A percentile compares a stretch with the other conserved stretches of the same genome.
phyloP scores from a whole-genome alignment of 345 rosid species.

The Ceriops zippeliana region DNA sequence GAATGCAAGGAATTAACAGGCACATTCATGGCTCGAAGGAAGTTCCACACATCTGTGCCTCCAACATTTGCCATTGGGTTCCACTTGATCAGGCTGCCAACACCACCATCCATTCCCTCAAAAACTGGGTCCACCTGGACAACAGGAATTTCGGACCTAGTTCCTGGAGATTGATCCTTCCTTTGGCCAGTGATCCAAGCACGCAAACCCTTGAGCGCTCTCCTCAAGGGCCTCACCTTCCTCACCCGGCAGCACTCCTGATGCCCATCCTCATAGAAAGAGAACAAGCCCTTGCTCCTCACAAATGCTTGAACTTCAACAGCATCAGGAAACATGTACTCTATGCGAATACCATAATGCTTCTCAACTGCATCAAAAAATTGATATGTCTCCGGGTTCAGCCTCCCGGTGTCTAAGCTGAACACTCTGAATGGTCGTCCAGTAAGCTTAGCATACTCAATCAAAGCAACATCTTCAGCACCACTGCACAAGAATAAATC shows the following conservation, averaged over 20 bases:
- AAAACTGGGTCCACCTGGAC: constrained; percentile 91
- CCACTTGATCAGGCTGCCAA: constrained; percentile 93
- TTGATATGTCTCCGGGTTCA: constrained; percentile 77
- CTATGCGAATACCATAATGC: constrained; percentile 69
- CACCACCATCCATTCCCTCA: constrained; percentile 85
- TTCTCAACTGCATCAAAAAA: constrained; percentile 75
- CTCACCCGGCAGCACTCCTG: constrained; percentile 98
- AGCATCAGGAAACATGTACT: constrained; percentile 94
- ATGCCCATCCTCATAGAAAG: constrained; percentile 94
- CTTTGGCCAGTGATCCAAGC: constrained; percentile 99
- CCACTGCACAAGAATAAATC: constrained; percentile 50
- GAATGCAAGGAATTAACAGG: constrained; percentile 79
- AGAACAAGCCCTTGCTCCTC: constrained; percentile 85
- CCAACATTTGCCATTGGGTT: constrained; percentile 81
- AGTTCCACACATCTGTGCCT: constrained; percentile 76
- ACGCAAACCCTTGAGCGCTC: constrained; percentile 81
- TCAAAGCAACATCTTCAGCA: constrained; percentile 94
- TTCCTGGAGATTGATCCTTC: constrained; percentile 91
- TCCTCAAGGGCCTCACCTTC: constrained; percentile 87
- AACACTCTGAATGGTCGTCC: constrained; percentile 86
- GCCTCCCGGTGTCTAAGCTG: constrained; percentile 87
- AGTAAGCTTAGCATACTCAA: constrained; percentile 82
- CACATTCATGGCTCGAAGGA: constrained; percentile 78
- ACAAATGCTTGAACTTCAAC: constrained; percentile 91
- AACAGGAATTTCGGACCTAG: constrained; percentile 78